Evolutionary conservation across 2,329 filamentous ascomycete genomes (phyloP).

Genomic region (Clarireedia sp.): DNA sequence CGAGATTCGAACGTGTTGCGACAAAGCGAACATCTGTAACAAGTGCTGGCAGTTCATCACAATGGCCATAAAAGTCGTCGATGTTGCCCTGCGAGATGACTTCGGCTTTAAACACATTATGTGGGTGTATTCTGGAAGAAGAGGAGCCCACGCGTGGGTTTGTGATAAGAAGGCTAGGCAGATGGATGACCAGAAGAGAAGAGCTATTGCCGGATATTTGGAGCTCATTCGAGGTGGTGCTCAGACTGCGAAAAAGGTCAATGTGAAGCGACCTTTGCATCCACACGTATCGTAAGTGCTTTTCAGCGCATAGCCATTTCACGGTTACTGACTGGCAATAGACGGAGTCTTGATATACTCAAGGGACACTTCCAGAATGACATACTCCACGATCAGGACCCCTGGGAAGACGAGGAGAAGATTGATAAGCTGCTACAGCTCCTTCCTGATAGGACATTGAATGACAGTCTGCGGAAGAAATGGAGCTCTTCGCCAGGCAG

Average conservation of each 20-base stretch:
- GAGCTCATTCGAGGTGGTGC: conserved; percentile 83
- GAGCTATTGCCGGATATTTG: conserved; percentile 80
- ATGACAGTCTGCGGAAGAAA: conserved; percentile 74
- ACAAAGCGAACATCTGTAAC: conserved; percentile 83
- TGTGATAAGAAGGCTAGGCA: conserved; percentile 80
- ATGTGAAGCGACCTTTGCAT: conserved; percentile 75
- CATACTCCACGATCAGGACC: conserved; percentile 77
- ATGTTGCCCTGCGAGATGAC: conserved; percentile 79
- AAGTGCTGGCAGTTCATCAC: conserved; percentile 97
- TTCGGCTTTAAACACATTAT: conserved; percentile 96
- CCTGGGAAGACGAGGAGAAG: conserved; percentile 64
- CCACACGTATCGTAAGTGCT: conserved; percentile 66
- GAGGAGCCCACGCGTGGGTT: conserved; percentile 97
- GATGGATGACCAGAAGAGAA: conserved; percentile 79
- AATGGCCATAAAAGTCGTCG: conserved; percentile 93
- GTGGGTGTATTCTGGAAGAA: conserved; percentile 96
- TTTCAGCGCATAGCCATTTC: background rate
- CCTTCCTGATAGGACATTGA: conserved; percentile 71
- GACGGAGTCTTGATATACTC: conserved; percentile 77
- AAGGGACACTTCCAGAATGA: conserved; percentile 77
- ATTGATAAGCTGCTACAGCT: conserved; percentile 74
- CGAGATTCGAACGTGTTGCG: conserved; percentile 89
- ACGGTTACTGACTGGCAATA: conserved; percentile 25
- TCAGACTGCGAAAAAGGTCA: conserved; percentile 80
- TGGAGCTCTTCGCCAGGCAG: conserved; percentile 81